Base-by-base conservation (phyloP, 2,329 filamentous ascomycete species). In the Colletotrichum sp. region DNA sequence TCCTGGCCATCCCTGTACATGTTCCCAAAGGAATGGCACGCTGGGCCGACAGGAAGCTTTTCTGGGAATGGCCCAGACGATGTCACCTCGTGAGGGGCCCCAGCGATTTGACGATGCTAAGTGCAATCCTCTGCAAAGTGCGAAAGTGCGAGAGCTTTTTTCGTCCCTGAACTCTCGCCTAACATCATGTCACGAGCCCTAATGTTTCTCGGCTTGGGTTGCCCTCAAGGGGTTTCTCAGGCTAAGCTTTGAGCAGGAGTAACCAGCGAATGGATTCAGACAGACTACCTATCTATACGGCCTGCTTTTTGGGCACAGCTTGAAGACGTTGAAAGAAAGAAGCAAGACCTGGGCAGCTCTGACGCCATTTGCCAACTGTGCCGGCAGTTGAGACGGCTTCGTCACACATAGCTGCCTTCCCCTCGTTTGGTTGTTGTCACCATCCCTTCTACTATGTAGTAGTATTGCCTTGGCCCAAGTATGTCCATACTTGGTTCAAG, bases 1-100 rank as follows among this genome's bases (percentile, higher is more conserved):
- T 16, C 39, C 72, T n/a, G 28, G 63, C 49, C 63, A 44, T 64
- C 18, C 18, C n/a, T 36, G 72, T 63, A 57, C n/a, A 75, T 68
- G 39, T 60, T 75, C 72, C 72, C 69, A 75, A 67, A 75, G 69
- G 72, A 68, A 75, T 75, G 72, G 72, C 72, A 75, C 72, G 69
- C 72, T 72, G 69, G 62, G 63, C 69, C 62, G 72, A n/a, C 69
- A 67, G 63, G 72, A 63, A 59, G 68, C 28, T 30, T 71, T 71
- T 30, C 44, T 71, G 28, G 32, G 18, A 36, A 44, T 32, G 13
- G 32, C 44, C 52, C 39, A n/a, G 59, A 28, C 55, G 55, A 59
- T 59, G 55, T 59, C 21, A 26, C 26, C 16, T 59, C 16, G 18
- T 24, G 66, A 13, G 21, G 39, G 39, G 39, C 59, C 21, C 44